Base-by-base conservation (phyloP, 306 rosid genomes). In the Bauhinia variegata region DNA sequence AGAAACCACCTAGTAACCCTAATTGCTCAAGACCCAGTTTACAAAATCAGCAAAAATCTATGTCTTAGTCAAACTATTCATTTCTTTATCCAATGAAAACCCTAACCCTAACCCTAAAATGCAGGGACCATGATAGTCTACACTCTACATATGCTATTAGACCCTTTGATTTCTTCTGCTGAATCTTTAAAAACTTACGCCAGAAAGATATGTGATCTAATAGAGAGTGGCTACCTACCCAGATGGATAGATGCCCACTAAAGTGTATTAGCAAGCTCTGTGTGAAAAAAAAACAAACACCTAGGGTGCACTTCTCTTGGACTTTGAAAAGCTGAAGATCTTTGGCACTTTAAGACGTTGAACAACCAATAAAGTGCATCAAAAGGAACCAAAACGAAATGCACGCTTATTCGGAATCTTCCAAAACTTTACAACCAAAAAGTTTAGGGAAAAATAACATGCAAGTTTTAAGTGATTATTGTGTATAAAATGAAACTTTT, bases 351-450 rank as follows among this genome's bases (percentile, higher is more conserved):
- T 76, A 77, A 38, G 51, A 72, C 73, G 77, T 57, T 76, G 63
- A 33, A 51, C 37, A 79, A 64, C 68, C 82, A 73, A 79, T n/a
- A 66, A 79, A 75, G 51, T 46, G 44, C 48, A 73, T 36, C 43
- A 39, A 73, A 73, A 73, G 75, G 63, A 54, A 55, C 63, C 75
- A 50, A n/a, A 30, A 68, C 34, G 51, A 54, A 54, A 28, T 60
- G 83, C 87, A 79, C 77, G 84, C 92, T 75, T 48, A 61, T 6
- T 42, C 82, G 34, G 77, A 81, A 71, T 57, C 72, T 75, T 62
- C 28, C 28, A 23, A 23, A 23, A 23, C 28, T 23, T 23, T 23
- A 23, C 28, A 23, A 23, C 28, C 28, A n/a, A n/a, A n/a, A n/a
- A n/a, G n/a, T n/a, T n/a, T n/a, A n/a, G n/a, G n/a, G n/a, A n/a